A percentile compares a stretch with the other conserved stretches of the same genome.
Evolutionary conservation across 2,329 filamentous ascomycete genomes (phyloP).

Genomic region (Sordariomycetes sp.): DNA sequence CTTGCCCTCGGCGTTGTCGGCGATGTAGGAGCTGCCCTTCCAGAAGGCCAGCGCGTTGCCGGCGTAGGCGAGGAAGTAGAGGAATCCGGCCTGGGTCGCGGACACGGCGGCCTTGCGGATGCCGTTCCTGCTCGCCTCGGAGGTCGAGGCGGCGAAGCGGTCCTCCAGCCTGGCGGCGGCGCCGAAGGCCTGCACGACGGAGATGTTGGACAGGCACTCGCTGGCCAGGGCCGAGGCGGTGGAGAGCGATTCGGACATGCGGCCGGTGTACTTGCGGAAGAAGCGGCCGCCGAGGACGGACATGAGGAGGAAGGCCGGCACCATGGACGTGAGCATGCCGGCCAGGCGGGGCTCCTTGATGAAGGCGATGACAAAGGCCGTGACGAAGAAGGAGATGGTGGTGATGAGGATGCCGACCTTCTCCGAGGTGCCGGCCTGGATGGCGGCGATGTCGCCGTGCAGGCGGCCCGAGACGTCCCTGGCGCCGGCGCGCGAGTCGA

Average conservation of each 20-base stretch:
- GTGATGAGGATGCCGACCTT: conserved; percentile 49
- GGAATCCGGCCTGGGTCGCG: conserved; percentile 46
- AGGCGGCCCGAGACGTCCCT: conserved; percentile 53
- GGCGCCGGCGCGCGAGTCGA: conserved; percentile 54
- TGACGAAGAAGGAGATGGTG: conserved; percentile 48
- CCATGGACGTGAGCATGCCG: conserved; percentile 43
- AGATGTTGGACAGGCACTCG: conserved; percentile 40
- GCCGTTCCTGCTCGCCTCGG: conserved; percentile 31
- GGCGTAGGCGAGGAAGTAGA: conserved; percentile 59
- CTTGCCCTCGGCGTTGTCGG: conserved; percentile 22
- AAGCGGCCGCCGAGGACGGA: conserved; percentile 38
- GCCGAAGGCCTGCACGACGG: conserved; percentile 44
- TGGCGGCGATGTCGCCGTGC: conserved; percentile 53
- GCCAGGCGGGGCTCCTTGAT: conserved; percentile 46
- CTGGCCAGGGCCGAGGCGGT: conserved; percentile 43
- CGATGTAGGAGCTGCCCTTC: conserved; percentile 48
- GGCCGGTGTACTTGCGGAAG: conserved; percentile 31
- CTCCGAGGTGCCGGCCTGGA: conserved; percentile 58
- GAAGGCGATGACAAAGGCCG: conserved; percentile 51
- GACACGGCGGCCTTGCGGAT: conserved; percentile 32
- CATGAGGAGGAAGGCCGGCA: conserved; percentile 46
- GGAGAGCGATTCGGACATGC: conserved; percentile 32
- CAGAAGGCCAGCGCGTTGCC: conserved; percentile 59
- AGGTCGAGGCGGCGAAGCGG: conserved; percentile 31
- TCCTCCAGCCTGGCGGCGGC: conserved; percentile 39